Base-by-base conservation (phyloP, 805 yeast species). In the Myxozyma vanderwaltii region DNA sequence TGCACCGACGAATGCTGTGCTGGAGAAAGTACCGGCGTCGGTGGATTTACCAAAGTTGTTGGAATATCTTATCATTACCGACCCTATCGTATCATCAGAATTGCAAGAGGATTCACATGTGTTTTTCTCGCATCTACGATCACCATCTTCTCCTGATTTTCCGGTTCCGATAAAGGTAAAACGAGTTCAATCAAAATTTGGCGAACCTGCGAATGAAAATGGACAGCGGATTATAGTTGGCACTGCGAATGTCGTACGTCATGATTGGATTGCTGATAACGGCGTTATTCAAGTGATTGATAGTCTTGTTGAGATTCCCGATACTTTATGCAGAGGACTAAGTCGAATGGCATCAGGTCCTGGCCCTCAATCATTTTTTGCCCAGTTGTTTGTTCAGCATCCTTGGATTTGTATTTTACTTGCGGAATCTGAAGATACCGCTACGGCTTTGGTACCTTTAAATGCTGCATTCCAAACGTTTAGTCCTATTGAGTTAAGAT, bases 201-300 rank as follows among this genome's bases (percentile, higher is more conserved):
- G 53, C 38, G 45, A 13, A 8, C 47, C 52, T 2, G 17, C 47
- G 15, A 53, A 56, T 31, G 58, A 38, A 7, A 15, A 40, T 2
- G 64, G 62, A 15, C 24, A 44, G 40, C 56, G 52, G 6, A 47
- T 64, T 15, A 51, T 46, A 3, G 41, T 63, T 17, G 65, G 61
- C 48, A 47, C 39, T 13, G 63, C 60, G 19, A 54, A 26, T 13
- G 61, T 64, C 23, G 51, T 66, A 7, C 66, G 52, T 21, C 54
- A 62, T 24, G 69, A 66, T 51, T 66, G 69, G 69, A 27, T 46
- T 6, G 69, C 69, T n/a, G 62, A 63, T 24, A 66, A 66, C 46
- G 69, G 69, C 17, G 54, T 66, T 7, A 58, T 66, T 4, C 69
- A 66, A 31, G 68, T 66, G 2, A 54, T 66, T 13, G 69, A 66